These are phyloP conservation scores for Ambispora gerdemannii DNA, from an alignment of 192 early-diverging fungal species.

Conservation along the genomic window DNA sequence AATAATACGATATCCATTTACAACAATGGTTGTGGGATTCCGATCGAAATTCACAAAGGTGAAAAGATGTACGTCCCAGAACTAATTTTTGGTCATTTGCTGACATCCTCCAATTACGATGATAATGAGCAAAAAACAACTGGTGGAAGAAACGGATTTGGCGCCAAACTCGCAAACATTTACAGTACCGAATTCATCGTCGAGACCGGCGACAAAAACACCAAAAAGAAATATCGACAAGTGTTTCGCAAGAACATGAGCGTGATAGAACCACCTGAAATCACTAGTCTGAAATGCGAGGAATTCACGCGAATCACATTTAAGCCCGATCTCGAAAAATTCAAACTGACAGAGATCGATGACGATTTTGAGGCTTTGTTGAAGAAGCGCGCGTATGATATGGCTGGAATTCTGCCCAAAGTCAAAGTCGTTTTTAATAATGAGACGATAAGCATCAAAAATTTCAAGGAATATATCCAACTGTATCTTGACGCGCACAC, in stretches of 20 bases:
- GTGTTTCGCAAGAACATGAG: slow-evolving; percentile 91
- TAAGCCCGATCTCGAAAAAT: slow-evolving; percentile 88
- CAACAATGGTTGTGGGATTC: slow-evolving; percentile 96
- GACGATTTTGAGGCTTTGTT: slow-evolving; percentile 83
- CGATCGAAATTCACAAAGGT: slow-evolving; percentile 86
- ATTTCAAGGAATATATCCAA: slow-evolving; percentile 88
- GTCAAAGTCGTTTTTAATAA: slow-evolving; percentile 89
- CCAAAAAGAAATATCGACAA: slow-evolving; percentile 77
- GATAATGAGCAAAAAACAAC: slow-evolving; percentile 92
- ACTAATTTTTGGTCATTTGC: slow-evolving; percentile 93
- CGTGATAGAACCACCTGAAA: slow-evolving; percentile 66
- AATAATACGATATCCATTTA: slow-evolving; percentile 78
- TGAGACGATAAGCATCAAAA: slow-evolving; percentile 73
- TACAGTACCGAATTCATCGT: slow-evolving; percentile 92
- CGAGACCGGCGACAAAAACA: slow-evolving; percentile 78
- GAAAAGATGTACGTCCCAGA: slow-evolving; percentile 93
- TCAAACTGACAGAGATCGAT: slow-evolving; percentile 83
- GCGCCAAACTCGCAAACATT: slow-evolving; percentile 95
- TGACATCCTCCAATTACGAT: slow-evolving; percentile 97
- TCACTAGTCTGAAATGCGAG: slow-evolving; percentile 62
- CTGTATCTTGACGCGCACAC: slow-evolving; percentile 54
- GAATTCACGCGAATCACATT: slow-evolving; percentile 94
- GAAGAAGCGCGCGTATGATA: slow-evolving; percentile 89
- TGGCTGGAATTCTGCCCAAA: slow-evolving; percentile 82
- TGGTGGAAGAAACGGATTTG: slow-evolving; percentile 93